Conservation (phyloP, 1,139 yeast genomes). For the Kluyveromyces sp. region DNA sequence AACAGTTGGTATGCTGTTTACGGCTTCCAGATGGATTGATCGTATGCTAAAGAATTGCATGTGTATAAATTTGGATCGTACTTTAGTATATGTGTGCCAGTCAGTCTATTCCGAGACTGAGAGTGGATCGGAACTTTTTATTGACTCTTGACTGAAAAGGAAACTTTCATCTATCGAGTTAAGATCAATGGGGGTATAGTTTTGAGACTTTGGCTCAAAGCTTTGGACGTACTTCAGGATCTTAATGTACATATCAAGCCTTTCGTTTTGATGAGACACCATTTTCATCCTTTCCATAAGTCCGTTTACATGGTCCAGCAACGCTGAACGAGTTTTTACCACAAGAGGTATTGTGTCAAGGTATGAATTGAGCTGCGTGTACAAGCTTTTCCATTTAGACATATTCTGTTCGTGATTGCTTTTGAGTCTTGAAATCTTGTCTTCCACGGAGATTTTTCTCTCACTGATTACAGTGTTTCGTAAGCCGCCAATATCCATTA, state of each 20-base stretch:
- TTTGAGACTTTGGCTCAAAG: constrained; percentile 35
- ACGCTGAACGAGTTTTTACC: constrained; percentile 42
- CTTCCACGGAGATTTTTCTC: constrained; percentile 23
- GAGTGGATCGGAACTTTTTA: constrained; percentile 5
- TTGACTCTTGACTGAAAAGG: constrained; percentile 15
- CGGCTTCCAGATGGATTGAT: too few species aligned
- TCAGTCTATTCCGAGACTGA: constrained; percentile 4
- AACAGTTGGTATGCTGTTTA: too few species aligned
- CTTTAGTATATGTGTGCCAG: constrained; percentile 10
- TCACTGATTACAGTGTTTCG: constrained; percentile 25
- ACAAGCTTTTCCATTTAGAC: constrained; percentile 34
- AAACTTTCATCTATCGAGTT: constrained; percentile 17
- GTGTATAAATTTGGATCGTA: background rate
- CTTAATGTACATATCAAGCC: constrained; percentile 37
- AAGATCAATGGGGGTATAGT: constrained; percentile 31
- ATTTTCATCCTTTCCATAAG: constrained; percentile 47
- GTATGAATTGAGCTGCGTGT: constrained; percentile 36
- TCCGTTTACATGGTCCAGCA: constrained; percentile 40
- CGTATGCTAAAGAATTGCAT: background rate
- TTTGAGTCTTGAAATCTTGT: constrained; percentile 33
- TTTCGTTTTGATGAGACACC: constrained; percentile 46
- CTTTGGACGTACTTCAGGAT: constrained; percentile 28
- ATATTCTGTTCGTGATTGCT: constrained; percentile 31
- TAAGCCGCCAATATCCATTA: constrained; percentile 16
- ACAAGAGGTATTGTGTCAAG: constrained; percentile 46